Evolutionary conservation across 371 early-diverging fungal species (phyloP).

Genomic region (Nematocida parisii): DNA sequence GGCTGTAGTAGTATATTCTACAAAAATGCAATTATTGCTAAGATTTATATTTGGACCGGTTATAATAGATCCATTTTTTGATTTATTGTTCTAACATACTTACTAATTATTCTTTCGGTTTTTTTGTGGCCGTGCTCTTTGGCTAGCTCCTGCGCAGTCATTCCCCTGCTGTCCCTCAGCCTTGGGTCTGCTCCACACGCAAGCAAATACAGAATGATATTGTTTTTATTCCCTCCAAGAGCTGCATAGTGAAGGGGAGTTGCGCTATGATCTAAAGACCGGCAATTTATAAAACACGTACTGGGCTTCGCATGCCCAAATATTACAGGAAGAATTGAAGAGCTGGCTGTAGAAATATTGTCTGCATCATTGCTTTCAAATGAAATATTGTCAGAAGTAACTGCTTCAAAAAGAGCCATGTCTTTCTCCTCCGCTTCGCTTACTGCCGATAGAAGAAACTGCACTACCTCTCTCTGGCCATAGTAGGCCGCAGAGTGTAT

Average conservation of each 20-base stretch:
- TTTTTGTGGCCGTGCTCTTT: slow-evolving; percentile 56
- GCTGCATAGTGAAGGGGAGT: slow-evolving; percentile 57
- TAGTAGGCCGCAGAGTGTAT: slow-evolving; percentile 58
- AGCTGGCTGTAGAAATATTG: slow-evolving; percentile 2
- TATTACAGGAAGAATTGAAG: not conserved
- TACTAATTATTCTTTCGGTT: slow-evolving; percentile 50
- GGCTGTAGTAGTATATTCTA: too few species aligned
- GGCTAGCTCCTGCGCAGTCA: slow-evolving; percentile 42
- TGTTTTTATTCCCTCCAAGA: slow-evolving; percentile 57
- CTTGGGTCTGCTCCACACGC: slow-evolving; percentile 51
- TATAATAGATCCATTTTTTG: slow-evolving; percentile 8
- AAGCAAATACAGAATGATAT: slow-evolving; percentile 51
- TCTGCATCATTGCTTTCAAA: slow-evolving; percentile 54
- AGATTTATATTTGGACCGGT: too few species aligned
- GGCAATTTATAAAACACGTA: slow-evolving; percentile 42
- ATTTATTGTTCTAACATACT: slow-evolving; percentile 45
- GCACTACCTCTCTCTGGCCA: slow-evolving; percentile 48
- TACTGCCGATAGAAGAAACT: slow-evolving; percentile 57
- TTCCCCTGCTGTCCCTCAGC: slow-evolving; percentile 47
- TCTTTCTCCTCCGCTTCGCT: slow-evolving; percentile 52
- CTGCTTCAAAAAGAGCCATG: slow-evolving; percentile 31
- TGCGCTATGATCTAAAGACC: slow-evolving; percentile 40
- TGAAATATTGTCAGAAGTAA: slow-evolving; percentile 48
- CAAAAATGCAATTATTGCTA: too few species aligned
- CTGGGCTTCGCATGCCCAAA: slow-evolving; percentile 54